These are phyloP conservation scores for Fraxinus excelsior DNA, from an alignment of 257 asterid genomes.

Conservation along the genomic window DNA sequence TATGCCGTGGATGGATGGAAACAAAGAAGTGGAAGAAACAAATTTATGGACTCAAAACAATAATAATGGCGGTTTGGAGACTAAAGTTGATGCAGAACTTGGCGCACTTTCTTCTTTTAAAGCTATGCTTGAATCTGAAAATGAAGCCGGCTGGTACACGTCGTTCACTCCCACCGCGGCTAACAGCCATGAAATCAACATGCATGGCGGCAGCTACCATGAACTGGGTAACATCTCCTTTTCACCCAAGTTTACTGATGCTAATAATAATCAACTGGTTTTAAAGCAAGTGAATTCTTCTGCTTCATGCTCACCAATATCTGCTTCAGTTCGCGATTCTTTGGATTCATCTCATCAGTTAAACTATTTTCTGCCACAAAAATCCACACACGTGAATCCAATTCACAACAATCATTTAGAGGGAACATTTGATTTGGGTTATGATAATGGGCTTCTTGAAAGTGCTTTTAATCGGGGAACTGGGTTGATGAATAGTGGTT, in stretches of 20 bases:
- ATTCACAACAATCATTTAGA: constrained; percentile 42
- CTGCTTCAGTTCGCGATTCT: constrained; percentile 59
- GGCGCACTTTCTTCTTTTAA: constrained; percentile 63
- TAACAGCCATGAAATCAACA: constrained; percentile 19
- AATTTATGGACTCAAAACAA: constrained; percentile 54
- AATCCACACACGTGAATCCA: constrained; percentile 13
- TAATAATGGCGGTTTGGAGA: constrained; percentile 23
- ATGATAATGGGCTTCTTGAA: constrained; percentile 64
- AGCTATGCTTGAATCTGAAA: constrained; percentile 76
- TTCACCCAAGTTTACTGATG: constrained; percentile 50
- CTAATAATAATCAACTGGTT: constrained; percentile 46
- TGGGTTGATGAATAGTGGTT: constrained; percentile 36
- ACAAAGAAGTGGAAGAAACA: constrained; percentile 24
- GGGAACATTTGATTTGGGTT: constrained; percentile 51
- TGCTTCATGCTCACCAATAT: constrained; percentile 75
- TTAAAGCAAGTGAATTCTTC: constrained; percentile 65
- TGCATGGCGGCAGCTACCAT: constrained; percentile 36
- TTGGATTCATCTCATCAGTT: constrained; percentile 55
- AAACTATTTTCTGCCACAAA: constrained; percentile 50
- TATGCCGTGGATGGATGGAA: constrained; percentile 77
- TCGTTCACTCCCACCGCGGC: constrained; percentile 2
- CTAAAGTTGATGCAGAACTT: constrained; percentile 52
- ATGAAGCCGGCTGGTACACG: constrained; percentile 58
- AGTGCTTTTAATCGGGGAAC: constrained; percentile 32
- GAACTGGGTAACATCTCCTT: constrained; percentile 40